Evolutionary conservation across 2,329 filamentous ascomycete species (phyloP).

Genomic region (Bertia moriformis): DNA sequence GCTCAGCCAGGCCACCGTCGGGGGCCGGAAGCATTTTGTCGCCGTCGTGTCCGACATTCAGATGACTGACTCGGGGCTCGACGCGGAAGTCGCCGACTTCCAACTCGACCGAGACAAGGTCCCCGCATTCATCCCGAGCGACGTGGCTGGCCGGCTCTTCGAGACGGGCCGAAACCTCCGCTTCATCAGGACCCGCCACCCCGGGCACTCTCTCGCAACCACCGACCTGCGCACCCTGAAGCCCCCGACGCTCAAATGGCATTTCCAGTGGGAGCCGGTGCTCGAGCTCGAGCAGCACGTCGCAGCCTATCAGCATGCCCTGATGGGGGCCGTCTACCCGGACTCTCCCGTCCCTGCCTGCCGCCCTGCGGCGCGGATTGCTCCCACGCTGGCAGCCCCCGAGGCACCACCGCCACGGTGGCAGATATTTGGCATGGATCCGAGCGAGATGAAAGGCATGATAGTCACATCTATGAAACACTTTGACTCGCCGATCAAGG

Average conservation of each 20-base stretch:
- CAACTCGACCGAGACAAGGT: slow-evolving; percentile 49
- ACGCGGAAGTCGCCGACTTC: slow-evolving; percentile 41
- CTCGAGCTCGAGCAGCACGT: slow-evolving; percentile 47
- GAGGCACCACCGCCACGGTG: slow-evolving; percentile 2
- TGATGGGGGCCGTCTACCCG: slow-evolving; percentile 16
- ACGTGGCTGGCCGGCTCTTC: slow-evolving; percentile 60
- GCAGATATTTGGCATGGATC: slow-evolving; percentile 32
- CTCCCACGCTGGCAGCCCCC: slow-evolving; percentile 2
- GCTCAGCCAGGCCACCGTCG: slow-evolving; percentile 27
- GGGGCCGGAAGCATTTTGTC: slow-evolving; percentile 41
- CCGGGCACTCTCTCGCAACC: slow-evolving; percentile 52
- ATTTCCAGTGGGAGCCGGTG: slow-evolving; percentile 59
- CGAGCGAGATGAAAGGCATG: slow-evolving; percentile 27
- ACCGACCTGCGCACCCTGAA: slow-evolving; percentile 26
- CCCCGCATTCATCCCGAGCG: slow-evolving; percentile 56
- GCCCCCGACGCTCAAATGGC: slow-evolving; percentile 50
- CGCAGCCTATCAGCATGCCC: slow-evolving; percentile 29
- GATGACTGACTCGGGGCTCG: slow-evolving; percentile 34
- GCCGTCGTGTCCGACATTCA: slow-evolving; percentile 42
- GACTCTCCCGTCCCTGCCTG: not conserved
- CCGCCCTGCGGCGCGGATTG: slow-evolving; percentile 3
- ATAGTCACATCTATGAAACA: slow-evolving; percentile 34
- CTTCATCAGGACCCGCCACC: slow-evolving; percentile 56
- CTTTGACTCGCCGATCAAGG: slow-evolving; percentile 21
- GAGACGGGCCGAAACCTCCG: slow-evolving; percentile 66